Percentiles rank a stretch among this genome's conserved stretches.
These are phyloP conservation scores for Candolleomyces aberdarensis DNA, from an alignment of 768 basidiomycete species.

Conservation along the genomic window DNA sequence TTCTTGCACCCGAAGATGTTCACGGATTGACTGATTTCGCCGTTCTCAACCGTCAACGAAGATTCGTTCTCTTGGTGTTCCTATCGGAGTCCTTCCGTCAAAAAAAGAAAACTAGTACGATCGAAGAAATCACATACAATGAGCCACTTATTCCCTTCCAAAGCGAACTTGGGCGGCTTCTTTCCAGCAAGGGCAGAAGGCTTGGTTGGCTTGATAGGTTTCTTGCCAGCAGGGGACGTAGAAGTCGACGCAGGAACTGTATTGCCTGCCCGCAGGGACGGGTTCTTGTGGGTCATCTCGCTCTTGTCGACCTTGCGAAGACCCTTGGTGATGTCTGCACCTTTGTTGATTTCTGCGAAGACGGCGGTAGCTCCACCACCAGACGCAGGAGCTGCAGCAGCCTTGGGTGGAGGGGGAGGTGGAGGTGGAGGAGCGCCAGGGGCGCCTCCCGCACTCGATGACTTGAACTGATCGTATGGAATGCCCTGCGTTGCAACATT, in stretches of 20 bases:
- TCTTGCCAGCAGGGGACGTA: constrained; percentile 39
- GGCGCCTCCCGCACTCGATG: constrained; percentile 33
- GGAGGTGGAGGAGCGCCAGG: constrained; percentile 57
- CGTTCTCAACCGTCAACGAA: constrained; percentile 68
- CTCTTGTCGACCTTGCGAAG: constrained; percentile 93
- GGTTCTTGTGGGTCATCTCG: constrained; percentile 99
- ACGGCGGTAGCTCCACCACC: constrained; percentile 70
- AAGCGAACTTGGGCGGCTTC: constrained; percentile 84
- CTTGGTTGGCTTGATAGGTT: constrained; percentile 79
- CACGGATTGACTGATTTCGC: constrained; percentile 76
- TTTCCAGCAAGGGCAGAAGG: constrained; percentile 82
- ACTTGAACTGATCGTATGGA: constrained; percentile 51
- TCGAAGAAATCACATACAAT: constrained; percentile 53
- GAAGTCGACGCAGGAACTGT: constrained; percentile 36
- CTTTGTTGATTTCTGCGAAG: constrained; percentile 88
- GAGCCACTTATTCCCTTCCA: constrained; percentile 93
- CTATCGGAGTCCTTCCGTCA: constrained; percentile 35
- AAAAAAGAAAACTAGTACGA: not conserved
- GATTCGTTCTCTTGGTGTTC: constrained; percentile 89
- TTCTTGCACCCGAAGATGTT: constrained; percentile 92
- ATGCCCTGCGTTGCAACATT: constrained; percentile 42
- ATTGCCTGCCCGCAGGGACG: constrained; percentile 70
- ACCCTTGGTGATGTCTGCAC: constrained; percentile 85
- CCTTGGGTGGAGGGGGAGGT: constrained; percentile 54
- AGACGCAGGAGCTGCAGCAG: constrained; percentile 41